phyloP scores from a whole-genome alignment of 305 asterid species.

The Ilex paraguariensis region DNA sequence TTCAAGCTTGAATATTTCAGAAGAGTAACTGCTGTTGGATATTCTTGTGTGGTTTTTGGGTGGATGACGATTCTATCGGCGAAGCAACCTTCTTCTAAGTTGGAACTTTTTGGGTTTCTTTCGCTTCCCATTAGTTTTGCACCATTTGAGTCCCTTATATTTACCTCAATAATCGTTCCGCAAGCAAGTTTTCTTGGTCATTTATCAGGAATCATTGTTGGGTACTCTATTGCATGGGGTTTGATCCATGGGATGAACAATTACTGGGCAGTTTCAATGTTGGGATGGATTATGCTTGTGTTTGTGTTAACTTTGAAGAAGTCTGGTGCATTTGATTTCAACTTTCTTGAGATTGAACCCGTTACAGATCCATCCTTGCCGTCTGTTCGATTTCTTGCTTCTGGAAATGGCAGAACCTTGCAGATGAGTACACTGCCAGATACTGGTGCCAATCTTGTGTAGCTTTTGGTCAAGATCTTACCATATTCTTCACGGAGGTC shows the following conservation, averaged over 20 bases:
- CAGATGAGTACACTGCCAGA: slow-evolving; percentile 55
- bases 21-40: slow-evolving; percentile 94
- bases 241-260: slow-evolving; percentile 89
- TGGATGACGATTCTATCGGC: slow-evolving; percentile 93
- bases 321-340: slow-evolving; percentile 57
- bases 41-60: slow-evolving; percentile 96
- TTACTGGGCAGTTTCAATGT: slow-evolving; percentile 84
- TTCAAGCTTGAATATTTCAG: slow-evolving; percentile 79
- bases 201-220: slow-evolving; percentile 81
- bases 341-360: slow-evolving; percentile 82
- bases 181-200: slow-evolving; percentile 97
- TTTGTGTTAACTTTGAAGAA: slow-evolving; percentile 83
- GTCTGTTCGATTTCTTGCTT: slow-evolving; percentile 58
- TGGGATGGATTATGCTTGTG: slow-evolving; percentile 66
- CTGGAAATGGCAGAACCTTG: slow-evolving; percentile 69
- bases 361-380: slow-evolving; percentile 78
- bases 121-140: slow-evolving; percentile 95
- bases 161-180: slow-evolving; percentile 91
- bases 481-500: no score
- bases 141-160: slow-evolving; percentile 86
- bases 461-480: slow-evolving; percentile 16
- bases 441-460: slow-evolving; percentile 58
- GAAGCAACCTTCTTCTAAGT: slow-evolving; percentile 79
- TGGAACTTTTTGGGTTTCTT: slow-evolving; percentile 87
- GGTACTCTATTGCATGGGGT: slow-evolving; percentile 91